Evolutionary conservation across 345 rosid genomes (phyloP).

Genomic region (Eucalyptus polyanthemos): DNA sequence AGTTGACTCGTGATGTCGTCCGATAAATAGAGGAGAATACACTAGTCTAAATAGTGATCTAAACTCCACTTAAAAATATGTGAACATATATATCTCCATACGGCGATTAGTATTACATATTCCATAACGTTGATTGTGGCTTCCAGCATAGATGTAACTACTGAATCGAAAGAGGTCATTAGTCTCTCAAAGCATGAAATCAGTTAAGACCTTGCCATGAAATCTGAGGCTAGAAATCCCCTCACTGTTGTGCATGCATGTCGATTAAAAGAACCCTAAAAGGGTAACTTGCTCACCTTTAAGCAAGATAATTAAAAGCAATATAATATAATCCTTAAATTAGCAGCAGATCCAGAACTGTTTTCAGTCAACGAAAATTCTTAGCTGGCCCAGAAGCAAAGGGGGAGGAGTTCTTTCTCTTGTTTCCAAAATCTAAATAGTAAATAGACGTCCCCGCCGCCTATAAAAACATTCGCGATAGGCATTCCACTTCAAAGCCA

Average conservation of each 20-base stretch:
- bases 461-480: background rate
- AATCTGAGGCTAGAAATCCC: background rate
- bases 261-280: background rate
- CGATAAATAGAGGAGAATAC: background rate
- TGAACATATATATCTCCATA: background rate
- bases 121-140: background rate
- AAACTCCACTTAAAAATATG: background rate
- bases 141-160: background rate
- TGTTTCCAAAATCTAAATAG: background rate
- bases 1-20: background rate
- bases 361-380: background rate
- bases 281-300: background rate
- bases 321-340: background rate
- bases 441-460: background rate
- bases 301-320: background rate
- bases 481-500: background rate
- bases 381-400: background rate
- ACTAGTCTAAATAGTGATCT: background rate
- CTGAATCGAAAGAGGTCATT: background rate
- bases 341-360: background rate
- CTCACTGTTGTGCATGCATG: background rate
- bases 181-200: background rate
- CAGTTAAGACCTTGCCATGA: background rate
- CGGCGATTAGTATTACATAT: rapidly evolving
- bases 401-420: background rate